Conservation (phyloP, 768 basidiomycete species). For the Heimioporus sp. region DNA sequence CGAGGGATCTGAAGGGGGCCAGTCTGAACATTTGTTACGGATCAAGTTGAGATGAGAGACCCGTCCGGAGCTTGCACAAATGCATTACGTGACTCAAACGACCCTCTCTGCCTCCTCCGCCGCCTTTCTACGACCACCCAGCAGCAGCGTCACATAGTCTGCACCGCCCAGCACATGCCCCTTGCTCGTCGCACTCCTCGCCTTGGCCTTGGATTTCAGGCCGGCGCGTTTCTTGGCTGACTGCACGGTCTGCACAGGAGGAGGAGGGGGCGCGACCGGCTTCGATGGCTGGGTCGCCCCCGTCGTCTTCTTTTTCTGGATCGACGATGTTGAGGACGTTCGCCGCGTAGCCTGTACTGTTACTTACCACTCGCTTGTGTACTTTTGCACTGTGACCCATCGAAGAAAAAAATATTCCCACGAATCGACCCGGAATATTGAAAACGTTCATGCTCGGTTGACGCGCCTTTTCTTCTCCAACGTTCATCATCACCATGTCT, state of each 20-base stretch:
- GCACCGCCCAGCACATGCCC: slow-evolving; percentile 64
- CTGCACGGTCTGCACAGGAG: slow-evolving; percentile 17
- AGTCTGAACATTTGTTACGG: slow-evolving; percentile 17
- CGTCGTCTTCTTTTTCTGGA: slow-evolving; percentile 28
- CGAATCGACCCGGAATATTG: slow-evolving; percentile 24
- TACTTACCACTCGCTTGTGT: slow-evolving; percentile 33
- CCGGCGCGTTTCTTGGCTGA: slow-evolving; percentile 28
- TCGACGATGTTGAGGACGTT: too few species aligned
- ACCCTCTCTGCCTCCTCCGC: slow-evolving; percentile 49
- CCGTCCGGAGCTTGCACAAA: slow-evolving; percentile 20
- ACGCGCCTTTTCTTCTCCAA: slow-evolving; percentile 2
- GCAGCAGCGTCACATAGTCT: slow-evolving; percentile 72
- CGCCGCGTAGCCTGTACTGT: too few species aligned
- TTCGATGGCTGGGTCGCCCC: slow-evolving; percentile 5
- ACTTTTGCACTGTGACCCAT: slow-evolving; percentile 39
- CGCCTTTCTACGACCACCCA: slow-evolving; percentile 69
- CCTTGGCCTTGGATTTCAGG: slow-evolving; percentile 25
- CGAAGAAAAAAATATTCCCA: slow-evolving; percentile 22
- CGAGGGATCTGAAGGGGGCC: slow-evolving; percentile 13
- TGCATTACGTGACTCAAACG: slow-evolving; percentile 45
- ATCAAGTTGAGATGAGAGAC: background rate
- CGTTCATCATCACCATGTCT: slow-evolving; percentile 55
- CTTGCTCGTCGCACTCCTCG: slow-evolving; percentile 12
- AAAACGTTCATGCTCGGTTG: slow-evolving; percentile 1
- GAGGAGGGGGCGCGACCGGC: background rate